Evolutionary conservation across 2,329 filamentous ascomycete species (phyloP).

Genomic region (Aspergillus glaucus): DNA sequence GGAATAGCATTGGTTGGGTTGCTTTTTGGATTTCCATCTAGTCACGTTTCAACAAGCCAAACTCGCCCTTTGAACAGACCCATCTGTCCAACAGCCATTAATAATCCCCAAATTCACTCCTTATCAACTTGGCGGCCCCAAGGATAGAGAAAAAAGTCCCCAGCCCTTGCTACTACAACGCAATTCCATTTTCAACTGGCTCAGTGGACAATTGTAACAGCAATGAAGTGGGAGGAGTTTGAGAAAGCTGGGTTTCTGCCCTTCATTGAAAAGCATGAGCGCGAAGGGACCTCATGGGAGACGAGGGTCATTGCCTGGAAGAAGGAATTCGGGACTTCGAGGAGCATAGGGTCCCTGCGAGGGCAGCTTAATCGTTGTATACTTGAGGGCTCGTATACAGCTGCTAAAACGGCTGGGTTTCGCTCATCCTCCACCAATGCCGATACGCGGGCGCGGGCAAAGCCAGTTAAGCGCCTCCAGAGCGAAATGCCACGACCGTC

Average conservation of each 20-base stretch:
- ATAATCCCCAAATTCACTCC: too few relatives aligned
- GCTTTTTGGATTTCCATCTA: too few relatives aligned
- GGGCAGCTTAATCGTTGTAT: not conserved
- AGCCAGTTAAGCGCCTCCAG: too few relatives aligned
- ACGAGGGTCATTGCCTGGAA: not conserved
- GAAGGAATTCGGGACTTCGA: not conserved
- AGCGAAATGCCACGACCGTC: too few relatives aligned
- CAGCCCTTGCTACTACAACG: not conserved
- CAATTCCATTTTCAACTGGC: not conserved
- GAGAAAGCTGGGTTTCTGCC: not conserved
- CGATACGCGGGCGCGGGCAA: not conserved
- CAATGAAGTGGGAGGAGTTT: not conserved
- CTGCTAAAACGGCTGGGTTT: not conserved
- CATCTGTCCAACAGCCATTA: too few relatives aligned
- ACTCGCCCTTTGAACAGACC: too few relatives aligned
- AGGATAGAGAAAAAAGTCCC: not conserved
- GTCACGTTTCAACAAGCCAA: too few relatives aligned
- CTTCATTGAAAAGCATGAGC: not conserved
- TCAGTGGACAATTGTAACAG: not conserved
- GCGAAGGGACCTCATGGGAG: not conserved
- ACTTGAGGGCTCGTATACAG: not conserved
- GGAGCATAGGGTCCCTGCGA: not conserved
- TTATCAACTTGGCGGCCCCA: not conserved
- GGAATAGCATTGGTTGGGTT: too few relatives aligned
- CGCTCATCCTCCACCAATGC: not conserved